Conservation (phyloP, 208 protist species). For the Perkinsela sp. region DNA sequence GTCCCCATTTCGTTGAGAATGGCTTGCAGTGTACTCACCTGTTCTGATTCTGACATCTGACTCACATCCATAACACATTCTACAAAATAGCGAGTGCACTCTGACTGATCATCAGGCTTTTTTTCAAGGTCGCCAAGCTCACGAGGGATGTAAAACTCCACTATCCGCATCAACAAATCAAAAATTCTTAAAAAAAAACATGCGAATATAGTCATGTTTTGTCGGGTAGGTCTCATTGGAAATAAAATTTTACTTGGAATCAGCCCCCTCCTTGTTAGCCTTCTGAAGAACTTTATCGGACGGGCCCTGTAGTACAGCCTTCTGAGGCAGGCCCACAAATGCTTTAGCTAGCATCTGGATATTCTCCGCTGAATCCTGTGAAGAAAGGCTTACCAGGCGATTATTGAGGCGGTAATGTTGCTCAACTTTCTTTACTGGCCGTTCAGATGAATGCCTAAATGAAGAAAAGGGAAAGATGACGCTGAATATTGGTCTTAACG, state of each 20-base stretch:
- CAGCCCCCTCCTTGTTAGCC: too few relatives aligned
- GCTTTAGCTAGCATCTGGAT: neutral
- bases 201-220: too few relatives aligned
- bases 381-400: neutral
- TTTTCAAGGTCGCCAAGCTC: neutral
- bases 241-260: too few relatives aligned
- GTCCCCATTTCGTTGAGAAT: neutral
- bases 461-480: neutral
- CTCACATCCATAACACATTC: neutral
- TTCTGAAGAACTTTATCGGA: neutral
- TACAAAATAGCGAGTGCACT: neutral
- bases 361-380: neutral
- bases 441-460: neutral
- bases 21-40: neutral
- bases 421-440: neutral
- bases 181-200: too few relatives aligned
- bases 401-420: neutral
- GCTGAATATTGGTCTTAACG: neutral
- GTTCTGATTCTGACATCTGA: neutral
- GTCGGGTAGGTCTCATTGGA: too few relatives aligned
- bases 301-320: neutral
- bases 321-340: neutral
- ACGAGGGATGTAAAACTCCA: neutral
- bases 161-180: neutral
- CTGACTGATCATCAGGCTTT: neutral